Base-by-base conservation (phyloP, 148 eudicot species). In the Polygonum aviculare region DNA sequence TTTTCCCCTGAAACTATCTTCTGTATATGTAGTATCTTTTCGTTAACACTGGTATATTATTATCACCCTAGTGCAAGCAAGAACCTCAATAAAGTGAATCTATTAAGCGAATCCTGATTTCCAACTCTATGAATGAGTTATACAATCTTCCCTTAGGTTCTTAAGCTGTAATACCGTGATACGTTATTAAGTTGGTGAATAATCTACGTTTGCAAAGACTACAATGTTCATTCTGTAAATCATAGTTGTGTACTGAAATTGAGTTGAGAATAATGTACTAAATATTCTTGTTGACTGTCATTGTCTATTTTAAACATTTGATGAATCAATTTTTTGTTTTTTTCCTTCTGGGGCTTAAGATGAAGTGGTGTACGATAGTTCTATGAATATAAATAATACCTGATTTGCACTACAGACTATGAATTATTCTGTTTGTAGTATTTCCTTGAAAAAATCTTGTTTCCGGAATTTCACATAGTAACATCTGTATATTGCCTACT, bases 401-500 rank as follows among this genome's bases (percentile, higher is more conserved):
- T 19, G 60, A 54, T 54, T 19, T 54, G 60, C 60, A 54, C 60
- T 7, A 19, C n/a, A 26, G 60, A 54, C 19, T 19, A 54, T 54
- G 60, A 22, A 60, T 60, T 21, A 12, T 26, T 60, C 38, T 60
- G 26, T 55, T 7, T 55, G 31, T 55, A 5, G 2, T 55, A 21
- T 19, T n/a, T 55, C 4, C 62, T 55, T 12, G 38, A 41, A 22
- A 22, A 2, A 33, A 15, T 31, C 41, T 7, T 41, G n/a, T 72
- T 44, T 19, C 18, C 38, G 2, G 39, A 31, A 62, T 26, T 62
- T 62, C 69, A 62, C 6, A 31, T 62, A 9, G 39, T 31, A 62
- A 62, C 67, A 60, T 60, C 67, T 60, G 12, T 26, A 16, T 73
- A 35, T 59, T 52, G 48, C 19, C 72, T n/a, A 51, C 79, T 44